These are phyloP conservation scores for Globisporangium carolinianum DNA, from an alignment of 352 stramenopile genomes.

Conservation along the genomic window DNA sequence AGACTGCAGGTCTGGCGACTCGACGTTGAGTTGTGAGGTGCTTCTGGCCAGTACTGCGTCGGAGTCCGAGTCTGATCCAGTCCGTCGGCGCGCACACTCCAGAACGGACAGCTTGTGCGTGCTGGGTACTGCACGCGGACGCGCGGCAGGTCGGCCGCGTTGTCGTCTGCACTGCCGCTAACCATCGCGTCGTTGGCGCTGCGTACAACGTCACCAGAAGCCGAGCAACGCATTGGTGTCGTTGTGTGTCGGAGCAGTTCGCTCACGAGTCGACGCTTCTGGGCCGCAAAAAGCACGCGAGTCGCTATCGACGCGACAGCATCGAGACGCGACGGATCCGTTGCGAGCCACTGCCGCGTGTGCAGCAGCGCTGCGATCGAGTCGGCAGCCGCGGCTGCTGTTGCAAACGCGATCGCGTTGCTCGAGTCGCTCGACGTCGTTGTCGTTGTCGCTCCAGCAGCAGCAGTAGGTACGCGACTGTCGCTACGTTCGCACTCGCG, in stretches of 20 bases:
- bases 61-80: too few relatives aligned
- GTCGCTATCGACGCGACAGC: constrained; percentile 9
- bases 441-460: not conserved
- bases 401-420: not conserved
- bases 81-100: not conserved
- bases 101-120: constrained; percentile 3
- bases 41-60: too few relatives aligned
- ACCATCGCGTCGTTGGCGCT: not conserved
- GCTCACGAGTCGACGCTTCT: constrained; percentile 31
- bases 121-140: constrained; percentile 3
- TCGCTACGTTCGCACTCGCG: not conserved
- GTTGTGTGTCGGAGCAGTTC: constrained; percentile 21
- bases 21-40: too few relatives aligned
- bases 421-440: not conserved
- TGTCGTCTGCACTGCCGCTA: constrained; percentile 1
- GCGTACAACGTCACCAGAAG: not conserved
- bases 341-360: constrained; percentile 16
- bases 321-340: constrained; percentile 18
- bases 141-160: constrained; percentile 10
- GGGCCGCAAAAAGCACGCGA: constrained; percentile 25
- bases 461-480: not conserved
- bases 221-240: constrained; percentile 4
- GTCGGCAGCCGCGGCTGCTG: not conserved
- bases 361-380: constrained; percentile 19
- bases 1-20: not conserved